Base-by-base conservation (phyloP, 2,329 filamentous ascomycete genomes). In the Sordariomycetes sp. region DNA sequence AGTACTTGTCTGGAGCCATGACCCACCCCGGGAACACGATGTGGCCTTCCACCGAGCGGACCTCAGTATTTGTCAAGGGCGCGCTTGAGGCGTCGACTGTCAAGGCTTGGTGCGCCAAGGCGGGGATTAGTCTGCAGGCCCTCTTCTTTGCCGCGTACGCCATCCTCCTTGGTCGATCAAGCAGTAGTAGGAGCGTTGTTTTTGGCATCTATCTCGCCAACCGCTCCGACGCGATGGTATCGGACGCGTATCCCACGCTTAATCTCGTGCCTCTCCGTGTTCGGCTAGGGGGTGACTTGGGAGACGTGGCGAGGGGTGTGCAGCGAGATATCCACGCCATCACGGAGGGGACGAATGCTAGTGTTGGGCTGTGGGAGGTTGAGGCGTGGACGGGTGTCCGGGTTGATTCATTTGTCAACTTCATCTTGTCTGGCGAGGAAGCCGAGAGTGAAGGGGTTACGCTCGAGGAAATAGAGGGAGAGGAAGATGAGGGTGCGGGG, bases 121-220 rank as follows among this genome's bases (percentile, higher is more conserved):
- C 57, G 10, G 86, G 86, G 0, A 66, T 92, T 25, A 85, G 82
- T 34, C 66, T 87, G 1, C 90, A 96, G 62, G 77, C 88, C 0
- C 66, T 94, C 0, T 84, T 96, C 66, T 81, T 95, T 58, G 89
- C 89, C 0, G 75, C 79, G 0, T 88, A 86, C 61, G 81, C 87
- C 2, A 80, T 76, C 28, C 15, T 22, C n/a, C 22, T 54, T 34
- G 34, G 25, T 13, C 20, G 20, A 10, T 10, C 13, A 2, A 12
- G 36, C 15, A 45, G 53, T 6, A n/a, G 35, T 3, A 48, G 42
- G 17, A 53, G 57, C n/a, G 61, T 88, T 1, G 70, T 89, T 0
- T 77, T 96, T 55, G 91, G 90, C 1, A 70, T 96, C 24, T 96
- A 96, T 67, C 79, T 95, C 10, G 88, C 90, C 50, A 95, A 95